Evolutionary conservation across 202 grass and related monocot genomes (phyloP).

Genomic region (Eragrostis tef): DNA sequence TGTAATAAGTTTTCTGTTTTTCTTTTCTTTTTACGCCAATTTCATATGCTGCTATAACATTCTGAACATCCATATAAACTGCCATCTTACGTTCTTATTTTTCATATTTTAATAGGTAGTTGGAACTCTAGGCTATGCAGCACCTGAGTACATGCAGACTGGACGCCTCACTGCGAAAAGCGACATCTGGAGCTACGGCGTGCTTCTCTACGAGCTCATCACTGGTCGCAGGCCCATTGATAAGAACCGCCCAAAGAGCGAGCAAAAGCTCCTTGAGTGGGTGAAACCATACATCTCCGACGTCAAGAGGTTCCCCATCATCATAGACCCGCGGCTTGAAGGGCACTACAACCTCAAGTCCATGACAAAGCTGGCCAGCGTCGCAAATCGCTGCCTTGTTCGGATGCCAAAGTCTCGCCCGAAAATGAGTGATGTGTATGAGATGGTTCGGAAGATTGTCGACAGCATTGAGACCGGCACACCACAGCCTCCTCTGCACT

Average conservation of each 20-base stretch:
- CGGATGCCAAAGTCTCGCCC: conserved; percentile 76
- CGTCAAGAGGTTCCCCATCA: conserved; percentile 69
- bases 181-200: conserved; percentile 93
- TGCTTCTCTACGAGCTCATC: conserved; percentile 96
- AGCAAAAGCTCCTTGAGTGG: conserved; percentile 96
- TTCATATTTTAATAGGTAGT: conserved; percentile 63
- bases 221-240: conserved; percentile 84
- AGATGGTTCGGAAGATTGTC: conserved; percentile 73
- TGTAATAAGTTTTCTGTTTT: neutral
- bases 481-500: conserved; percentile 69
- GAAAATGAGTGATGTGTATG: conserved; percentile 91
- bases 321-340: conserved; percentile 75
- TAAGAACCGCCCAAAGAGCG: conserved; percentile 74
- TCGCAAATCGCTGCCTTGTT: conserved; percentile 79
- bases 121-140: conserved; percentile 88
- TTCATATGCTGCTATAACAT: neutral
- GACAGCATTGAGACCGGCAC: conserved; percentile 50
- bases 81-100: conserved; percentile 2
- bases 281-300: conserved; percentile 85
- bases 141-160: conserved; percentile 94
- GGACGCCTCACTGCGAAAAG: conserved; percentile 84
- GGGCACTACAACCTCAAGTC: conserved; percentile 76
- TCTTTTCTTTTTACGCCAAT: neutral
- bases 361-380: conserved; percentile 63
- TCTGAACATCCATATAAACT: conserved; percentile 15